Percentiles rank a stretch among this genome's conserved stretches.
Conservation (phyloP, 345 rosid genomes). For the Hirschfeldia incana region DNA sequence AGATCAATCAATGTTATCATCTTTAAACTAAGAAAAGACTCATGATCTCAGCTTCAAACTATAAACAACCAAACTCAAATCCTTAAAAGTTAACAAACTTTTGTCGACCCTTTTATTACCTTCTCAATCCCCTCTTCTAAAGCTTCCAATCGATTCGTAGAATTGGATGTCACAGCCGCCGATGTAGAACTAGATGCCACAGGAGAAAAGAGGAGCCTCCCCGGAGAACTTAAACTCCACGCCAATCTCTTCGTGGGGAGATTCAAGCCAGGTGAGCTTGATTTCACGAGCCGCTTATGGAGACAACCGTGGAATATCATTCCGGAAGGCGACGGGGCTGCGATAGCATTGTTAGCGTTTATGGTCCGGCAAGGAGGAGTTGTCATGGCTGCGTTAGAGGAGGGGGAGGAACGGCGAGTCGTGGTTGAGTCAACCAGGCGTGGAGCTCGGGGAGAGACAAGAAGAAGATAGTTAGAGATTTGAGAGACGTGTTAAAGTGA, state of each 20-base stretch:
- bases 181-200: constrained; percentile 37
- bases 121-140: constrained; percentile 66
- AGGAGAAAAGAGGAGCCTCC: constrained; percentile 9
- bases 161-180: constrained; percentile 33
- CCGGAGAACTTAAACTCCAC: constrained; percentile 3
- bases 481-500: constrained; percentile 27
- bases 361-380: constrained; percentile 31
- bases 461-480: constrained; percentile 15
- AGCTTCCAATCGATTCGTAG: constrained; percentile 39
- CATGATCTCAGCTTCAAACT: constrained; percentile 8
- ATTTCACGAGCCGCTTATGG: constrained; percentile 4
- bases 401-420: background rate
- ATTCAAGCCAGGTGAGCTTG: constrained; percentile 25
- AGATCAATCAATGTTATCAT: background rate
- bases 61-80: background rate
- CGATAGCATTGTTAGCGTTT: constrained; percentile 19
- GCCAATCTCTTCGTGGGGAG: constrained; percentile 15
- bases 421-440: constrained; percentile 13
- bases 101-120: constrained; percentile 36
- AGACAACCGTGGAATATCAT: background rate
- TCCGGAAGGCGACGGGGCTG: constrained; percentile 28
- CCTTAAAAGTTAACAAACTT: background rate
- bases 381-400: background rate
- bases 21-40: background rate
- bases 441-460: background rate